Evolutionary conservation across 2,329 filamentous ascomycete genomes (phyloP), one percentile per base, ranked within the genome.

Genomic region (Epichloe uncinata): DNA sequence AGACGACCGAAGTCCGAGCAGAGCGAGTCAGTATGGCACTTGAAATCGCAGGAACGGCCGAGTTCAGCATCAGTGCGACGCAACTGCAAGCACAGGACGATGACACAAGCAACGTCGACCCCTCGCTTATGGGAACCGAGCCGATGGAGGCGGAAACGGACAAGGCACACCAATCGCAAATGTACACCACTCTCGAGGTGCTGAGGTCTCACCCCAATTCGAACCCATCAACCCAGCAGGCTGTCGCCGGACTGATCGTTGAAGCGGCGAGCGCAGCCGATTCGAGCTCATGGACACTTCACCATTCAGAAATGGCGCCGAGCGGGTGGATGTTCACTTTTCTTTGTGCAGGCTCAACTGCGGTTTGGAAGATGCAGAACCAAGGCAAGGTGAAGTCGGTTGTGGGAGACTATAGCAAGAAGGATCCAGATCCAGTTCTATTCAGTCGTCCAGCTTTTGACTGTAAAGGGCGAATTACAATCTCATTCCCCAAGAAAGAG

Each of bases 391-490:
- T 63, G 15, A 71, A 67, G 52, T 56, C 62, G 5, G 58, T 67
- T 22, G 69, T 79, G 42, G 75, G 67, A 6, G 71, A 73, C 43
- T 79, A 71, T 55, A 77, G 70, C 49, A 63, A 67, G 26, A 70
- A 69, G 53, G 71, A 72, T 11, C 63, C 70, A 7, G 73, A 79
- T 54, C 64, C 69, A 1, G 53, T 68, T 26, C 35, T 34, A 40
- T n/a, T 53, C 77, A 74, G 64, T 30, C 74, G 78, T 13, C 78
- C 78, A 47, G 77, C 77, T 0, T 81, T 79, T 54, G 76, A 81
- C 56, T 81, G 78, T 52, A 69, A 73, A 37, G 78, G 78, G 16
- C 66, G 66, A 0, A 60, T 80, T 16, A 67, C 62, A 2, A 67
- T 81, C 42, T 60, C 67, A 1, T 80, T 81, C 54, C 68, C 70